Conservation (phyloP, 1,284 basidiomycete species). For the Sporisorium exsertum region DNA sequence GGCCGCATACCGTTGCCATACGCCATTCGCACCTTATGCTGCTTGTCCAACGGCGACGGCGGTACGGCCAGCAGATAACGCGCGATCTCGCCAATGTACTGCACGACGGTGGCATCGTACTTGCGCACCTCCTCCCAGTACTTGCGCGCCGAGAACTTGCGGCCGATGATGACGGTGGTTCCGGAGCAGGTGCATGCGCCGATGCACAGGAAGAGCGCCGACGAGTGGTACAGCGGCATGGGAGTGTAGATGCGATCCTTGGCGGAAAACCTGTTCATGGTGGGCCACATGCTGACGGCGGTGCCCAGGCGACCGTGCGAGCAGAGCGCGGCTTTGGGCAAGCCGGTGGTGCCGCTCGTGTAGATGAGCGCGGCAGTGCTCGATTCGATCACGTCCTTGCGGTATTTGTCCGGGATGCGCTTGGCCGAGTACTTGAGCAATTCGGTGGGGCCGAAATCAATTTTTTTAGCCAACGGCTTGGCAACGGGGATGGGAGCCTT, state of each 20-base stretch:
- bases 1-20: constrained; percentile 70
- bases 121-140: constrained; percentile 69
- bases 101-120: constrained; percentile 67
- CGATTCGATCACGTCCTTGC: constrained; percentile 45
- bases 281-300: constrained; percentile 59
- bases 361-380: constrained; percentile 60
- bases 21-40: constrained; percentile 69
- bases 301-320: constrained; percentile 67
- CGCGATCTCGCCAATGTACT: constrained; percentile 70
- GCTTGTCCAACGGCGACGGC: constrained; percentile 64
- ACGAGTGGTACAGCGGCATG: constrained; percentile 68
- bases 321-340: constrained; percentile 69
- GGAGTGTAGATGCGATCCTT: constrained; percentile 69
- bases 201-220: constrained; percentile 66
- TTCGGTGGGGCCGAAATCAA: constrained; percentile 52
- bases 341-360: constrained; percentile 63
- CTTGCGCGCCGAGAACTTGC: constrained; percentile 68
- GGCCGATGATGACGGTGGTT: constrained; percentile 69
- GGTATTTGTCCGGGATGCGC: constrained; percentile 43
- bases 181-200: constrained; percentile 58
- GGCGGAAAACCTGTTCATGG: constrained; percentile 48
- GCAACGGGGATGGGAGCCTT: constrained; percentile 28
- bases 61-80: constrained; percentile 68
- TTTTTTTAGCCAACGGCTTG: constrained; percentile 37
- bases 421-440: constrained; percentile 48